A percentile compares a stretch with the other conserved stretches of the same genome.
phyloP scores from a whole-genome alignment of 2,329 filamentous ascomycete genomes.

The Phialophora expanda region DNA sequence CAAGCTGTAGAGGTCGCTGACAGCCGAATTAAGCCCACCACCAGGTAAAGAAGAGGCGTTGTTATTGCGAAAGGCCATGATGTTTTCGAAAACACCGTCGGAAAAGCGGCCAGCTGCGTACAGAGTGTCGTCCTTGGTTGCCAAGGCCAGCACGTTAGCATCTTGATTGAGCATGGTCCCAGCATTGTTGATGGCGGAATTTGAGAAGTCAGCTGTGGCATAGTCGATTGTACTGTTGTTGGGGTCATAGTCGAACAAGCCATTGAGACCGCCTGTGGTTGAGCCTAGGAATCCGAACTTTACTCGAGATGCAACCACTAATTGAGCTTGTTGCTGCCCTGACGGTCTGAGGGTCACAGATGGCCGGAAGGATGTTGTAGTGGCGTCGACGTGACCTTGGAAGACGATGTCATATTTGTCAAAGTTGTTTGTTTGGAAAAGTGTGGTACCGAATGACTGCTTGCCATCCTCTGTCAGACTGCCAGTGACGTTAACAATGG shows the following conservation, averaged over 20 bases:
- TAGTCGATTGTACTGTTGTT: slow-evolving; percentile 57
- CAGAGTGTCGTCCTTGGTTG: slow-evolving; percentile 65
- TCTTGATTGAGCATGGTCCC: slow-evolving; percentile 70
- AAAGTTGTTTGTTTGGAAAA: slow-evolving; percentile 92
- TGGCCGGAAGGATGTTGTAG: slow-evolving; percentile 74
- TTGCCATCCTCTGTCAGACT: slow-evolving; percentile 61
- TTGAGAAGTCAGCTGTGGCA: slow-evolving; percentile 62
- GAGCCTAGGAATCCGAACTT: slow-evolving; percentile 65
- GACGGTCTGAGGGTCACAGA: slow-evolving; percentile 77
- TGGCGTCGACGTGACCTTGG: slow-evolving; percentile 80
- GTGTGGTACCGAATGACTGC: slow-evolving; percentile 61
- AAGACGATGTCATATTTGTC: slow-evolving; percentile 97
- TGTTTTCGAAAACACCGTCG: slow-evolving; percentile 69
- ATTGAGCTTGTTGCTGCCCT: slow-evolving; percentile 65
- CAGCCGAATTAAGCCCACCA: slow-evolving; percentile 78
- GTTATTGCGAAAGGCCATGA: slow-evolving; percentile 73
- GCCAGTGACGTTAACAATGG: slow-evolving; percentile 80
- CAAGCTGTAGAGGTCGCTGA: slow-evolving; percentile 73
- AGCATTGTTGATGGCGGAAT: slow-evolving; percentile 76
- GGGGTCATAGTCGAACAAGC: slow-evolving; percentile 87
- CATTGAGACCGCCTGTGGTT: slow-evolving; percentile 81
- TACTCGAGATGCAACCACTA: slow-evolving; percentile 87
- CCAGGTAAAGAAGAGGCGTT: slow-evolving; percentile 66
- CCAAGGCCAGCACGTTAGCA: slow-evolving; percentile 74
- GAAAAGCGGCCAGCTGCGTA: slow-evolving; percentile 88